Conservation (phyloP, 345 rosid species). For the Eucalyptus pumila region DNA sequence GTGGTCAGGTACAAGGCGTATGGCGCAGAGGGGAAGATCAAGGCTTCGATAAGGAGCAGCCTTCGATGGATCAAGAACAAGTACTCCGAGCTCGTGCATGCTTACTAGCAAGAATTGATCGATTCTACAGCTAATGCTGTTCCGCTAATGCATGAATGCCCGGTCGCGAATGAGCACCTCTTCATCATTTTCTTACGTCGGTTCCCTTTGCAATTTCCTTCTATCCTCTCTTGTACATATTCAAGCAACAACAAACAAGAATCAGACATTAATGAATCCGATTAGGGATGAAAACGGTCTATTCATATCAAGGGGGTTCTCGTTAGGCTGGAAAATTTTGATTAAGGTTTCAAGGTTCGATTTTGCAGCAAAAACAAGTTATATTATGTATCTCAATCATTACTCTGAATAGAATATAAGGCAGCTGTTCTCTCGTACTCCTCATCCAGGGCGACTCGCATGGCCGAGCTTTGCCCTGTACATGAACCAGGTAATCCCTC, state of each 20-base stretch:
- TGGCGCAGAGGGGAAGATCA: slow-evolving; percentile 13
- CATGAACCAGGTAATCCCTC: not conserved
- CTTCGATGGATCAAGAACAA: slow-evolving; percentile 36
- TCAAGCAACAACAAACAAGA: not conserved
- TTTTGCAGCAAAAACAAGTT: not conserved
- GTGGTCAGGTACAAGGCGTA: slow-evolving; percentile 25
- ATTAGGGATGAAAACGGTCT: not conserved
- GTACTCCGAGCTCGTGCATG: slow-evolving; percentile 9
- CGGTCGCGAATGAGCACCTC: not conserved
- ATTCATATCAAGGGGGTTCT: not conserved
- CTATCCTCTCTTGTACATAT: not conserved
- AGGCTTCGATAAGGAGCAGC: slow-evolving; percentile 8
- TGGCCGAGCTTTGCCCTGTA: not conserved
- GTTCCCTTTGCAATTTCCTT: not conserved
- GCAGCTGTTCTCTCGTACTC: not conserved
- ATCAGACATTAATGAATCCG: not conserved
- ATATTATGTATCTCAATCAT: not conserved
- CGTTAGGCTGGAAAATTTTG: not conserved
- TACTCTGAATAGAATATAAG: not conserved
- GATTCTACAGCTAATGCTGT: not conserved
- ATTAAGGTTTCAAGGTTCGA: not conserved
- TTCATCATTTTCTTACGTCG: not conserved
- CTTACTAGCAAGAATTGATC: not conserved
- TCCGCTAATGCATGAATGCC: not conserved
- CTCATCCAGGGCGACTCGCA: not conserved